These are phyloP conservation scores for Arabidopsis arenosa DNA, from an alignment of 345 rosid species.

Conservation along the genomic window DNA sequence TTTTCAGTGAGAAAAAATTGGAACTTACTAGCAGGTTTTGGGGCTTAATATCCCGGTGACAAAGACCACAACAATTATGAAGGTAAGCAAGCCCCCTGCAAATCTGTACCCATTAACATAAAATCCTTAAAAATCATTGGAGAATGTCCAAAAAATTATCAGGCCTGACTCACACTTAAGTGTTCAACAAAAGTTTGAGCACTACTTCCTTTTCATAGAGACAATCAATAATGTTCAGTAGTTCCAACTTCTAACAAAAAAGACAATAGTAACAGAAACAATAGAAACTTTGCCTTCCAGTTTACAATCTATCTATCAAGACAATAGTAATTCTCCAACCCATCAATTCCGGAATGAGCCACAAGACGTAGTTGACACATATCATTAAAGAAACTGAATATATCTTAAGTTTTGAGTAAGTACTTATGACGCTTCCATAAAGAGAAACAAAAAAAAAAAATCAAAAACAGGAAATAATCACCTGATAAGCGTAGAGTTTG, in stretches of 20 bases:
- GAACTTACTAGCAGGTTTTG: slow-evolving; percentile 75
- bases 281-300: neutral
- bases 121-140: slow-evolving; percentile 15
- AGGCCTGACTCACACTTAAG: neutral
- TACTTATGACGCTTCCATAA: neutral
- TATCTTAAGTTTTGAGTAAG: neutral
- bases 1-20: slow-evolving; percentile 7
- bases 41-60: slow-evolving; percentile 91
- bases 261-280: neutral
- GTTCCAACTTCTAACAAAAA: neutral
- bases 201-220: neutral
- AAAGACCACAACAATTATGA: slow-evolving; percentile 78
- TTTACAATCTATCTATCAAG: slow-evolving; percentile 1
- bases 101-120: slow-evolving; percentile 55
- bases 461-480: slow-evolving; percentile 17
- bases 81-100: slow-evolving; percentile 89
- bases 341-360: neutral
- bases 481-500: slow-evolving; percentile 84
- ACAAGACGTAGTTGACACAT: neutral
- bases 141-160: slow-evolving; percentile 2
- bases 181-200: neutral
- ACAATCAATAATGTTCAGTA: slow-evolving; percentile 7
- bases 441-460: neutral
- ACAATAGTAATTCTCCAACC: neutral
- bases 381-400: neutral